phyloP scores from a whole-genome alignment of 176 grass and related monocot species.

The Sorghum bicolor region Sorghum_bicolor_NCBIv3 NC_012875.2:39121501-39122000 shows the following conservation, averaged over 20 bases:
- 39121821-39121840: slow-evolving; percentile 67
- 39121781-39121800: slow-evolving; percentile 78
- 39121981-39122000: slow-evolving; percentile 55
- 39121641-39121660: slow-evolving; percentile 53
- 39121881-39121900: slow-evolving; percentile 62
- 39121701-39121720: slow-evolving; percentile 55
- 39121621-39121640: slow-evolving; percentile 81
- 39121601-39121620: slow-evolving; percentile 85
- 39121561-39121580: slow-evolving; percentile 64
- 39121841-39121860: slow-evolving; percentile 90
- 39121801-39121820: slow-evolving; percentile 49
- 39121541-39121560: slow-evolving; percentile 76
- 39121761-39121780: slow-evolving; percentile 68
- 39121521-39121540: slow-evolving; percentile 51
- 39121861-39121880: slow-evolving; percentile 70
- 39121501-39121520: slow-evolving; percentile 43
- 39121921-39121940: slow-evolving; percentile 66
- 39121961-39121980: slow-evolving; percentile 62
- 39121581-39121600: slow-evolving; percentile 90
- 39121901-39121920: slow-evolving; percentile 70
- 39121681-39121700: slow-evolving; percentile 87
- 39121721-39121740: slow-evolving; percentile 56
- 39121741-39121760: slow-evolving; percentile 66
- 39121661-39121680: slow-evolving; percentile 61
- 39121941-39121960: slow-evolving; percentile 57